Conservation (phyloP, 2,329 filamentous ascomycete genomes). For the Coniochaeta ligniaria region DNA sequence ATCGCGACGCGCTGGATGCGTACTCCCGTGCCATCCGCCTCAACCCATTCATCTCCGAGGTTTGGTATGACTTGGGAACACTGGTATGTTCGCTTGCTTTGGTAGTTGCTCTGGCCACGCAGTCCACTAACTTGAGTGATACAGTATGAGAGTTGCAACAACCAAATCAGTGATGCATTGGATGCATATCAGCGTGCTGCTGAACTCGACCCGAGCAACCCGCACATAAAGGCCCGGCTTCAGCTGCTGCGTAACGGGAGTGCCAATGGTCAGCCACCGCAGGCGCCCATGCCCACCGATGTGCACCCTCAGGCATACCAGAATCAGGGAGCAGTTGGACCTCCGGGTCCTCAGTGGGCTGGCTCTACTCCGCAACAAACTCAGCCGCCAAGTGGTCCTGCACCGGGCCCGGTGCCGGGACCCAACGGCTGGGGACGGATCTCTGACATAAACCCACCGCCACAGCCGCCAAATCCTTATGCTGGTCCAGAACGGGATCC, state of each 20-base stretch:
- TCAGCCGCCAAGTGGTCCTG: conserved; percentile 38
- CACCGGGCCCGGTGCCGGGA: conserved; percentile 47
- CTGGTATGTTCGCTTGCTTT: conserved; percentile 55
- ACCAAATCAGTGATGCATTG: conserved; percentile 91
- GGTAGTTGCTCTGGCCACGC: conserved; percentile 11
- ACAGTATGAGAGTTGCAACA: conserved; percentile 97
- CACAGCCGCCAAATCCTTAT: conserved; percentile 73
- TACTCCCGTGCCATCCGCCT: conserved; percentile 94
- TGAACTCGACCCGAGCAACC: conserved; percentile 86
- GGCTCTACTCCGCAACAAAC: conserved; percentile 57
- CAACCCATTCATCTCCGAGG: conserved; percentile 97
- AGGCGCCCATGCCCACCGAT: conserved; percentile 88
- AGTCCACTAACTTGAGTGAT: conserved; percentile 6
- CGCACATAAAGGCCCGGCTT: conserved; percentile 91
- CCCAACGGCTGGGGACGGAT: conserved; percentile 57
- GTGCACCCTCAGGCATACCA: conserved; percentile 95
- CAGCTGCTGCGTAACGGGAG: conserved; percentile 81
- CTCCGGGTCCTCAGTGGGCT: conserved; percentile 84
- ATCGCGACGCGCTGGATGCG: conserved; percentile 92
- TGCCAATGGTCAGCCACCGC: conserved; percentile 61
- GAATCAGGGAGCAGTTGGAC: conserved; percentile 70
- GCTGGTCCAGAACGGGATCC: conserved; percentile 60
- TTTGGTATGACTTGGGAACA: conserved; percentile 98
- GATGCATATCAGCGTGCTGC: conserved; percentile 94
- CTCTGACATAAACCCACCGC: conserved; percentile 70